Evolutionary conservation across 2,329 filamentous ascomycete species (phyloP).

Genomic region (Pseudogymnoascus sp.): DNA sequence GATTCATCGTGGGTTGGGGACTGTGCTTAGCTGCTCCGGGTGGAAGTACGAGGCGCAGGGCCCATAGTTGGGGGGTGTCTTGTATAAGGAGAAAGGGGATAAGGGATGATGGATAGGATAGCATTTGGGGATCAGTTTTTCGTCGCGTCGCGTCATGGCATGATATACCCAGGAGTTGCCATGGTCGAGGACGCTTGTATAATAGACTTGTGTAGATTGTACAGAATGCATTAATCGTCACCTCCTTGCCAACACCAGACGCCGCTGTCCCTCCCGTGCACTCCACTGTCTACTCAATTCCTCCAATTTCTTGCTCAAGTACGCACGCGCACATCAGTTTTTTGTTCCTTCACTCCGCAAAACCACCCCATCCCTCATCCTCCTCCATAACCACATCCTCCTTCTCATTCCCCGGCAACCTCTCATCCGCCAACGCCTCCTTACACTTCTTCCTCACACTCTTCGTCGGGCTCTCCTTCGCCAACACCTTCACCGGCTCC

Average conservation of each 20-base stretch:
- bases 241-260: constrained; percentile 17
- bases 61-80: constrained; percentile 24
- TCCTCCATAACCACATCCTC: constrained; percentile 29
- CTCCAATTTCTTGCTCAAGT: neutral
- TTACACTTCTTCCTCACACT: constrained; percentile 59
- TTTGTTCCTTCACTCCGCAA: constrained; percentile 21
- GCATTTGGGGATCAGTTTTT: constrained; percentile 11
- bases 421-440: constrained; percentile 65
- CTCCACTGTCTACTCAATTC: neutral
- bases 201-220: constrained; percentile 12
- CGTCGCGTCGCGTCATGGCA: constrained; percentile 10
- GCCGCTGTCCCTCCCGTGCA: constrained; percentile 3
- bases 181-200: constrained; percentile 1
- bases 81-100: neutral
- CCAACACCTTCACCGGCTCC: constrained; percentile 35
- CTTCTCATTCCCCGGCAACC: constrained; percentile 55
- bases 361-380: constrained; percentile 30
- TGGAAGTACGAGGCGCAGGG: constrained; percentile 60
- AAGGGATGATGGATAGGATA: neutral
- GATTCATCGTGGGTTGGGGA: constrained; percentile 72
- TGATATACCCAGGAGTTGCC: constrained; percentile 14
- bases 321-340: neutral
- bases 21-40: constrained; percentile 69
- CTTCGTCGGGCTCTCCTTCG: constrained; percentile 53
- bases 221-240: constrained; percentile 14